Evolutionary conservation across 148 eudicot genomes (phyloP).

Genomic region (Vaccinium darrowii): DNA sequence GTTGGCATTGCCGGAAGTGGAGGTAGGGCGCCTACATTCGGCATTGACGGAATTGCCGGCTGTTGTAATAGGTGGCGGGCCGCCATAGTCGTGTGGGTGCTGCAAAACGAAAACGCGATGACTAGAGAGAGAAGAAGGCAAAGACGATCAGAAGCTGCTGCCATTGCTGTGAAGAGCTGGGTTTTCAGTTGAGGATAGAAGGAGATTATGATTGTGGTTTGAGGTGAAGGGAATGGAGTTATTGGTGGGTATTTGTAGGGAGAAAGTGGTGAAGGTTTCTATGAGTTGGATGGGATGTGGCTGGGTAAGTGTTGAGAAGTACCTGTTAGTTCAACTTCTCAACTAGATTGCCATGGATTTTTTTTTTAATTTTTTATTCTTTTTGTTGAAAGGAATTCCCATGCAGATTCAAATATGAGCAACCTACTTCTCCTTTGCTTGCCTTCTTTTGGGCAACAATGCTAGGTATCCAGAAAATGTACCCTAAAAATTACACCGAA

Average conservation of each 20-base stretch:
- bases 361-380: no score
- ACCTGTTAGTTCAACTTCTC: slow-evolving; percentile 23
- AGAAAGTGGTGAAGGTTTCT: neutral
- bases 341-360: neutral
- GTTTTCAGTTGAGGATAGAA: neutral
- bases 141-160: neutral
- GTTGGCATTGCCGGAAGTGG: slow-evolving; percentile 9
- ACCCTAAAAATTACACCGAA: no score
- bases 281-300: slow-evolving; percentile 17
- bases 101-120: neutral
- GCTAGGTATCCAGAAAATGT: no score
- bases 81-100: neutral
- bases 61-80: slow-evolving; percentile 16
- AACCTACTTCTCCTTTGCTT: no score
- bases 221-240: neutral
- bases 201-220: neutral
- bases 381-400: no score
- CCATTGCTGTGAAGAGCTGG: neutral
- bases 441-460: no score
- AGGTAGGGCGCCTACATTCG: neutral
- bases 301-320: slow-evolving; percentile 2
- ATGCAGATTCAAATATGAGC: no score
- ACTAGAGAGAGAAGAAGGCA: neutral
- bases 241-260: neutral
- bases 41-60: neutral